Percentiles rank a stretch among this genome's conserved stretches.
These are phyloP conservation scores for Aspergillus costaricaensis DNA, from an alignment of 2,329 filamentous ascomycete genomes.

Conservation along the genomic window DNA sequence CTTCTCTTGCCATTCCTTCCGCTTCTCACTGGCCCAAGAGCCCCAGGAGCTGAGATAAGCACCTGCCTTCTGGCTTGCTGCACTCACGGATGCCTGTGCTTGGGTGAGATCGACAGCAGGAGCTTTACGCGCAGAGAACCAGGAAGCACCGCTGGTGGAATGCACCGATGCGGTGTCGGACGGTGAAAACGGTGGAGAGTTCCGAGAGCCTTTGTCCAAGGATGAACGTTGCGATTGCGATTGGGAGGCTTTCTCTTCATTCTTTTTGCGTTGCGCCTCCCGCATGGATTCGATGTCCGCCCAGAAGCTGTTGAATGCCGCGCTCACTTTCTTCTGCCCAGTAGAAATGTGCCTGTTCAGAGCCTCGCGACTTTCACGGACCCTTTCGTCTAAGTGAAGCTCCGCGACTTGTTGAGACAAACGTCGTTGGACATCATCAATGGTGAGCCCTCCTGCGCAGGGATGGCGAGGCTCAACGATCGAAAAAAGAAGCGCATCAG, in stretches of 20 bases:
- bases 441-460: slow-evolving; percentile 85
- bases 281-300: slow-evolving; percentile 82
- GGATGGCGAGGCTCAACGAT: slow-evolving; percentile 92
- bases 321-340: slow-evolving; percentile 83
- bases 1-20: slow-evolving; percentile 49
- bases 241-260: slow-evolving; percentile 36
- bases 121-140: slow-evolving; percentile 35
- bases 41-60: slow-evolving; percentile 67
- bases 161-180: slow-evolving; percentile 26
- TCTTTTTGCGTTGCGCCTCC: slow-evolving; percentile 66
- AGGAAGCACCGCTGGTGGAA: slow-evolving; percentile 24
- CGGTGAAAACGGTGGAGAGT: slow-evolving; percentile 29
- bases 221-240: slow-evolving; percentile 36
- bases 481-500: slow-evolving; percentile 85
- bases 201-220: slow-evolving; percentile 28
- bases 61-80: slow-evolving; percentile 58
- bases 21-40: slow-evolving; percentile 57
- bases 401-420: slow-evolving; percentile 91
- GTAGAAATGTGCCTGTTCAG: slow-evolving; percentile 87
- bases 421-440: slow-evolving; percentile 90
- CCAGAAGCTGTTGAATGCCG: slow-evolving; percentile 84
- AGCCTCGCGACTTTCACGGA: slow-evolving; percentile 79
- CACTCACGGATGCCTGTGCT: slow-evolving; percentile 57
- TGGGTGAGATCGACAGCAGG: slow-evolving; percentile 53
- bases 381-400: slow-evolving; percentile 86